Evolutionary conservation across 192 early-diverging fungal genomes (phyloP).

Genomic region (Podila minutissima): DNA sequence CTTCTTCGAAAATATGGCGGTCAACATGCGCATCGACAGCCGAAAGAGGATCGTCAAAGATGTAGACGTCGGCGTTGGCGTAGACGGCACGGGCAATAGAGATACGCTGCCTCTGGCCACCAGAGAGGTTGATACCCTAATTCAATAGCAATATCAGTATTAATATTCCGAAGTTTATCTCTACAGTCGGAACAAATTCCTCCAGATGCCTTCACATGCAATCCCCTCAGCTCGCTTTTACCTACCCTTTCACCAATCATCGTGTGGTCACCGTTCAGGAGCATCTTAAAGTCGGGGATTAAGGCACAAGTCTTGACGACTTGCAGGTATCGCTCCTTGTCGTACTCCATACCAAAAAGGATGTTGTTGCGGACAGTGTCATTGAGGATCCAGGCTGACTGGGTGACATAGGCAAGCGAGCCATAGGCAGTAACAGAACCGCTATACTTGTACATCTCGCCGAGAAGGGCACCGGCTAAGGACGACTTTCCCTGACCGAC

Average conservation of each 20-base stretch:
- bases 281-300: constrained; percentile 82
- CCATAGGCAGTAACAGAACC: constrained; percentile 33
- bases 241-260: constrained; percentile 84
- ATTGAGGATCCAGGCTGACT: constrained; percentile 95
- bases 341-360: constrained; percentile 82
- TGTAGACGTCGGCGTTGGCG: constrained; percentile 74
- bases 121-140: constrained; percentile 86
- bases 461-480: constrained; percentile 56
- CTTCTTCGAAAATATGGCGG: constrained; percentile 53
- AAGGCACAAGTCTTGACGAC: constrained; percentile 85
- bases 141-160: neutral
- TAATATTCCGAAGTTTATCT: too few species aligned
- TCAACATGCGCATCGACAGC: constrained; percentile 74
- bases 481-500: constrained; percentile 68
- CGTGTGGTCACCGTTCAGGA: constrained; percentile 88
- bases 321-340: constrained; percentile 62
- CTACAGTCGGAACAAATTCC: too few species aligned
- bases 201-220: too few species aligned
- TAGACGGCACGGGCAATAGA: constrained; percentile 84
- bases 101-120: constrained; percentile 87
- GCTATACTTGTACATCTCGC: constrained; percentile 58
- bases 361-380: constrained; percentile 92
- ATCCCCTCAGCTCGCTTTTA: neutral
- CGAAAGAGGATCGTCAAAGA: constrained; percentile 63
- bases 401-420: constrained; percentile 50